Base-by-base conservation (phyloP, 495 filamentous ascomycete species). In the Xylaria acuta region DNA sequence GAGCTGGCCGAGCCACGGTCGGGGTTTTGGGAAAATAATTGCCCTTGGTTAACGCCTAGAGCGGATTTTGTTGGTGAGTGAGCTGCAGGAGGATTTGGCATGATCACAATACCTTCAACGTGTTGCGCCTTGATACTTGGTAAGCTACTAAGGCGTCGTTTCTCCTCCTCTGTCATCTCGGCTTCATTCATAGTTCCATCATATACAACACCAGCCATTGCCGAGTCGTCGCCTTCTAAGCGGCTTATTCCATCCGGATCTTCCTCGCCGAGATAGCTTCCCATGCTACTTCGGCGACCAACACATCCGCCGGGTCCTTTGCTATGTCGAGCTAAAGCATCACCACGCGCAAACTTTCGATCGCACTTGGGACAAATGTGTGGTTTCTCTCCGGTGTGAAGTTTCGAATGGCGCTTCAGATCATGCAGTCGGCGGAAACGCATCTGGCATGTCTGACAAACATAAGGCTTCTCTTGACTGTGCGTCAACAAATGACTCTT, bases 401-500 rank as follows among this genome's bases (percentile, higher is more conserved):
- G 87, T 80, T 98, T 98, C 56, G 91, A 93, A 79, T 99, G 96
- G 53, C 96, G 90, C 83, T 99, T 99, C 67, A 99, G 84, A 77
- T 99, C 96, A 77, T 99, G 96, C 34, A 98, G 85, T 71, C 96
- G 88, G 60, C 96, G 90, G 79, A 99, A 99, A 34, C 95, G 89
- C 73, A 94, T 90, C 64, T 95, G 88, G 77, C 96, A 99, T 27
- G 92, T 93, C 69, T 92, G 88, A 76, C 96, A 99, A 30, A 93
- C 88, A 77, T 94, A 99, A 0, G 96, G 96, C 79, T 99, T 99
- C 81, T 98, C 97, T 82, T 99, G 96, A 74, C 95, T 97, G 78
- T 99, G 96, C 0, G 96, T 99, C 70, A 99, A 88, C 43, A 99
- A 88, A 84, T 99, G 96, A 72, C 94, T 97, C 81, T 99, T 99